These are phyloP conservation scores for Collariella sp. DNA, from an alignment of 495 filamentous ascomycete species.

Conservation along the genomic window DNA sequence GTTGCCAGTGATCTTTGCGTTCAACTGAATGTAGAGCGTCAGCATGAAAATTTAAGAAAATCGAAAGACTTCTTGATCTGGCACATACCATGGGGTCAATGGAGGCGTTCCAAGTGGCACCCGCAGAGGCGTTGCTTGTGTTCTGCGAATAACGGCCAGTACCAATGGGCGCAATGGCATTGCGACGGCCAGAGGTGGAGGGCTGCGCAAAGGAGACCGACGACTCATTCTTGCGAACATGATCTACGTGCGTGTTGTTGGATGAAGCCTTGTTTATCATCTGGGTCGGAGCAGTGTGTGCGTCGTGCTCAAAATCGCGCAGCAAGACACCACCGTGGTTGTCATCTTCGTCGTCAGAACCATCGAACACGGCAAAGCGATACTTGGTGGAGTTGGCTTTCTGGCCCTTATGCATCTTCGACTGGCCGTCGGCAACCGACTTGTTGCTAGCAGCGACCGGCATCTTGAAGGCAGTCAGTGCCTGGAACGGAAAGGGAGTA, in stretches of 20 bases:
- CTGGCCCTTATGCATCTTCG: neutral
- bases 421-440: neutral
- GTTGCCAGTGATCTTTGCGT: neutral
- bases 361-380: neutral
- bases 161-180: slow-evolving; percentile 7
- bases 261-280: neutral
- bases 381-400: neutral
- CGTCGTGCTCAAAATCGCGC: slow-evolving; percentile 6
- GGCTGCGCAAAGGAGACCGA: neutral
- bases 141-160: neutral
- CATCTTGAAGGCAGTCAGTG: neutral
- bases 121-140: neutral
- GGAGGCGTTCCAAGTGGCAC: neutral
- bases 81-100: neutral
- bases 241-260: neutral
- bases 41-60: neutral
- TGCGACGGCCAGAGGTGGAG: neutral
- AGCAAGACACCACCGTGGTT: slow-evolving; percentile 6
- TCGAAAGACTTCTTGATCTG: too few species aligned
- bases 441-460: neutral
- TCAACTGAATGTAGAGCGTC: neutral
- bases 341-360: slow-evolving; percentile 10
- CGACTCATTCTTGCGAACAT: neutral
- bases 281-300: neutral
- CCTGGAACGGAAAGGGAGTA: too few species aligned